Percentiles rank a stretch among this genome's conserved stretches.
Evolutionary conservation across 805 yeast species (phyloP).

Genomic region (Tetrapisispora arboricola): DNA sequence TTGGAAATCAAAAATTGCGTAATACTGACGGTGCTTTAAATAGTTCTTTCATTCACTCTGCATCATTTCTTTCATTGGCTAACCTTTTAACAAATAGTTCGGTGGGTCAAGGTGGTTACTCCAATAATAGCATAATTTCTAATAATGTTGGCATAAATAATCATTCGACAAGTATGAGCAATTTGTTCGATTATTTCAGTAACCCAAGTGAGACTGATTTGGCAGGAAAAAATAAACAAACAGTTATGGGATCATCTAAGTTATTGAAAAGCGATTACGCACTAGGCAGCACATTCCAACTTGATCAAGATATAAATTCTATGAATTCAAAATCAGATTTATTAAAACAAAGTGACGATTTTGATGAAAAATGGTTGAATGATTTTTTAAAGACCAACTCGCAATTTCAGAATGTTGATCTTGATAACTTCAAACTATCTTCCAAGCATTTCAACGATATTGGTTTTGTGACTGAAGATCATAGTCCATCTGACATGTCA

Average conservation of each 20-base stretch:
- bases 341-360: not conserved
- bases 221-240: not conserved
- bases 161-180: constrained; percentile 5
- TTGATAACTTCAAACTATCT: constrained; percentile 35
- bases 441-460: constrained; percentile 42
- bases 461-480: constrained; percentile 34
- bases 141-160: constrained; percentile 3
- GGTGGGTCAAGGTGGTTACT: constrained; percentile 4
- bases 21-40: not conserved
- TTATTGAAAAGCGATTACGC: not conserved
- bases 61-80: constrained; percentile 3
- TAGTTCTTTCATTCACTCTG: not conserved
- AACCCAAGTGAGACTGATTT: not conserved
- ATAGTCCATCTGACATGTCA: not conserved
- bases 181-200: constrained; percentile 4
- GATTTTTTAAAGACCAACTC: constrained; percentile 39
- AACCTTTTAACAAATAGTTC: constrained; percentile 2
- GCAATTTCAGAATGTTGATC: constrained; percentile 4
- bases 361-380: constrained; percentile 43
- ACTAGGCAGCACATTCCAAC: not conserved
- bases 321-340: not conserved
- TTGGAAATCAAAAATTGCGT: not conserved
- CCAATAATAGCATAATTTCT: not conserved
- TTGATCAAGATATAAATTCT: not conserved
- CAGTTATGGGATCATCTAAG: not conserved